These are phyloP conservation scores for Heterobasidion irregulare DNA, from an alignment of 1,284 basidiomycete species.

Conservation along the genomic window DNA sequence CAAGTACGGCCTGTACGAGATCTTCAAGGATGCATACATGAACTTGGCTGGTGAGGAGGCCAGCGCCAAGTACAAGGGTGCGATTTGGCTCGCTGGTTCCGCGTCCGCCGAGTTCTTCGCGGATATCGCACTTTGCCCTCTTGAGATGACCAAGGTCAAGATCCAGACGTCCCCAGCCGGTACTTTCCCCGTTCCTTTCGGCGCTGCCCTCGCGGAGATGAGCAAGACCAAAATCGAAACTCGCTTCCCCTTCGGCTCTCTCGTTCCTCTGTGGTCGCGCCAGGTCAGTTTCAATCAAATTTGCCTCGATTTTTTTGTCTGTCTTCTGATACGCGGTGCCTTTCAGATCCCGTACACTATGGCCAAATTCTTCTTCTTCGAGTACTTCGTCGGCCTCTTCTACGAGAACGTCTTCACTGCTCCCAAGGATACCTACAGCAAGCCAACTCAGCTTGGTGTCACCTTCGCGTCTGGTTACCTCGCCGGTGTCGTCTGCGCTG, in stretches of 20 bases:
- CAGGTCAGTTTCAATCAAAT: slow-evolving; percentile 37
- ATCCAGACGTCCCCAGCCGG: slow-evolving; percentile 70
- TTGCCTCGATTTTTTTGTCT: not conserved
- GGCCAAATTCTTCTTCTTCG: slow-evolving; percentile 85
- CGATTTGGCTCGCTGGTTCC: slow-evolving; percentile 92
- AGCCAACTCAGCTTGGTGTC: slow-evolving; percentile 69
- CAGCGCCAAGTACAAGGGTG: slow-evolving; percentile 83
- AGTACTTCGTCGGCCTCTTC: slow-evolving; percentile 70
- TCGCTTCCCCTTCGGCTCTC: slow-evolving; percentile 74
- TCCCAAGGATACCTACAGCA: slow-evolving; percentile 65
- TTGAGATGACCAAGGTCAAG: slow-evolving; percentile 84
- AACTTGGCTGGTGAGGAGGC: slow-evolving; percentile 81
- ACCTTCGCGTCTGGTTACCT: slow-evolving; percentile 79
- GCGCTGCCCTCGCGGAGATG: slow-evolving; percentile 65
- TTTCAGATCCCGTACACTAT: slow-evolving; percentile 76
- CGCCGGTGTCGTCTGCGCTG: slow-evolving; percentile 74
- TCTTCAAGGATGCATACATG: slow-evolving; percentile 91
- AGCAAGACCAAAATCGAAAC: slow-evolving; percentile 52
- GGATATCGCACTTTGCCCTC: slow-evolving; percentile 78
- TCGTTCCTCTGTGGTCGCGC: slow-evolving; percentile 78
- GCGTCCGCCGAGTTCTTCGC: slow-evolving; percentile 94
- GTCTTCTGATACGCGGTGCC: not conserved
- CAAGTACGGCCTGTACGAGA: slow-evolving; percentile 95
- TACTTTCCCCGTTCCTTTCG: slow-evolving; percentile 68
- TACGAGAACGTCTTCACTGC: slow-evolving; percentile 69